Percentiles rank a stretch among this genome's conserved stretches.
These are phyloP conservation scores for Salvia hispanica DNA, from an alignment of 257 asterid genomes.

Conservation along the genomic window DNA sequence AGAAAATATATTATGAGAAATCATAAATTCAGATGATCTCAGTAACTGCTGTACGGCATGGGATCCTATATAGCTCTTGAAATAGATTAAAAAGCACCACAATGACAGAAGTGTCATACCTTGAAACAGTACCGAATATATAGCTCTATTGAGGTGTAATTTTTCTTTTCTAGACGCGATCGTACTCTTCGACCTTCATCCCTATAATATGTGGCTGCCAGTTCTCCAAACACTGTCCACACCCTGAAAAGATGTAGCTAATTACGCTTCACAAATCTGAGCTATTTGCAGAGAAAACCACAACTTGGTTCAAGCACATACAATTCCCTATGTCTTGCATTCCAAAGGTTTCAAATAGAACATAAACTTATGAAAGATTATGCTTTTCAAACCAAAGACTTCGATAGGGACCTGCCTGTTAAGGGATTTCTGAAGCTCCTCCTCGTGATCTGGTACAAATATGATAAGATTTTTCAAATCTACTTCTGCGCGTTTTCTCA, in stretches of 20 bases:
- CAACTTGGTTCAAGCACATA: conserved; percentile 18
- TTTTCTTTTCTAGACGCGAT: conserved; percentile 78
- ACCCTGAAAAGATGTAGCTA: conserved; percentile 59
- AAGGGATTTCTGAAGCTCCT: conserved; percentile 75
- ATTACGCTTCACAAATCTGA: conserved; percentile 31
- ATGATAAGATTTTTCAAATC: conserved; percentile 70
- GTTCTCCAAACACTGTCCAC: conserved; percentile 62
- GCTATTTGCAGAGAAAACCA: conserved; percentile 5
- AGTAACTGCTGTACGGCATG: too few species aligned
- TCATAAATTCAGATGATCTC: neutral
- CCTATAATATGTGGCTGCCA: conserved; percentile 71
- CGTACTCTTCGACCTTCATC: conserved; percentile 88
- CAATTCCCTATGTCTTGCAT: too few species aligned
- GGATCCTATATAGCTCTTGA: neutral
- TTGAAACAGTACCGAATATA: conserved; percentile 88
- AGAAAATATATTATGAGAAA: conserved; percentile 19
- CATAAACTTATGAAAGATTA: conserved; percentile 17
- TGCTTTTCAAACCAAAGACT: conserved; percentile 19
- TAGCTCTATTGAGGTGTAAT: conserved; percentile 64
- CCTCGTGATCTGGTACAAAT: conserved; percentile 58
- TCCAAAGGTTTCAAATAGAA: conserved; percentile 6
- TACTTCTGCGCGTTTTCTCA: conserved; percentile 91
- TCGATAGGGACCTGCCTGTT: conserved; percentile 60
- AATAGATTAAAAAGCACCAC: conserved; percentile 21
- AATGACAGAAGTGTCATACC: conserved; percentile 49